Percentiles rank a stretch among this genome's conserved stretches.
These are phyloP conservation scores for Moricandia arvensis DNA, from an alignment of 345 rosid species.

Conservation along the genomic window DNA sequence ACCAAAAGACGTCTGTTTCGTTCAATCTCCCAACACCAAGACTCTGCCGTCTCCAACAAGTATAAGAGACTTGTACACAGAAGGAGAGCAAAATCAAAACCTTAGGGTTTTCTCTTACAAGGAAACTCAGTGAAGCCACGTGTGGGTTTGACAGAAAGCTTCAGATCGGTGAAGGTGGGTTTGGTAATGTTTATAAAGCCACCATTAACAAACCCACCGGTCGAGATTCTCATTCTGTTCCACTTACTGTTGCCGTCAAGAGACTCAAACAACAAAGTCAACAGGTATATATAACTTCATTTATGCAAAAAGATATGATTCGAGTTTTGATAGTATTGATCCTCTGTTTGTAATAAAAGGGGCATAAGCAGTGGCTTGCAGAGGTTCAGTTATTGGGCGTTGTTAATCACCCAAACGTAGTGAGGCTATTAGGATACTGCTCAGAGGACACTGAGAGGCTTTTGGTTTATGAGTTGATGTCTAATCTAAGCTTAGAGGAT, in stretches of 20 bases:
- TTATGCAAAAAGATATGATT: neutral
- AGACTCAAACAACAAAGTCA: slow-evolving; percentile 71
- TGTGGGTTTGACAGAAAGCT: slow-evolving; percentile 58
- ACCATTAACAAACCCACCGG: slow-evolving; percentile 42
- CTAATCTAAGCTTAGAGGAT: slow-evolving; percentile 79
- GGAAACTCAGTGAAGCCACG: slow-evolving; percentile 77
- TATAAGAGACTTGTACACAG: slow-evolving; percentile 56
- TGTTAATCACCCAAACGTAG: slow-evolving; percentile 82
- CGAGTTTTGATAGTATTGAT: slow-evolving; percentile 1
- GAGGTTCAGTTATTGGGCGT: slow-evolving; percentile 89
- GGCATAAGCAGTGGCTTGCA: slow-evolving; percentile 86
- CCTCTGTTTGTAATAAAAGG: slow-evolving; percentile 44
- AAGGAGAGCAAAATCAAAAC: slow-evolving; percentile 49
- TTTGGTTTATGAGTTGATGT: slow-evolving; percentile 79
- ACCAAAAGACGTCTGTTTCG: neutral
- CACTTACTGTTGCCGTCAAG: slow-evolving; percentile 69
- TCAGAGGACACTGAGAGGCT: slow-evolving; percentile 58
- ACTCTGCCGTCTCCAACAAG: slow-evolving; percentile 50
- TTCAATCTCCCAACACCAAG: slow-evolving; percentile 22
- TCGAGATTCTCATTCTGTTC: slow-evolving; percentile 33
- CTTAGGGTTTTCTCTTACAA: slow-evolving; percentile 60
- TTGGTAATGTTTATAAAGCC: slow-evolving; percentile 93
- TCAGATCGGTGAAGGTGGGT: slow-evolving; percentile 94
- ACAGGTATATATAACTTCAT: slow-evolving; percentile 54
- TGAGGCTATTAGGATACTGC: slow-evolving; percentile 84